Conservation (phyloP, 139 green algal species). For the Pleodorina starrii region DNA sequence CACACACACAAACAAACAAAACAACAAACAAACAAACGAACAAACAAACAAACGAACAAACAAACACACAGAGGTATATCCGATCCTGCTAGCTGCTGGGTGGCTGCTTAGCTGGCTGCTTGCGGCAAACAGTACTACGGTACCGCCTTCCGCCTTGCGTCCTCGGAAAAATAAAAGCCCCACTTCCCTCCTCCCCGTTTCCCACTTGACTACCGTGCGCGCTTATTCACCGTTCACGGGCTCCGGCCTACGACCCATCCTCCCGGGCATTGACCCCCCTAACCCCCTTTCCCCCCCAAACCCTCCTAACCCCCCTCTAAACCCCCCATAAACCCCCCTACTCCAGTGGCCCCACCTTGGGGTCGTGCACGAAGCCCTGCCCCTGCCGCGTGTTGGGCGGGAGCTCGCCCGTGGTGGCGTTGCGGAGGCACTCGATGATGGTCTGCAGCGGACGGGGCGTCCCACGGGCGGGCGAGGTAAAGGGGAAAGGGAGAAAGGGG, state of each 20-base stretch:
- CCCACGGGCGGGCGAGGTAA: neutral
- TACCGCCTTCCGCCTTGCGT: too few species aligned
- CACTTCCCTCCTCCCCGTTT: too few species aligned
- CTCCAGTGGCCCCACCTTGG: conserved; percentile 68
- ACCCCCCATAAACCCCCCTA: too few species aligned
- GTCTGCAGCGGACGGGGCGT: conserved; percentile 79
- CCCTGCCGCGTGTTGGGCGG: conserved; percentile 92
- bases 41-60: neutral
- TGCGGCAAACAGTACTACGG: too few species aligned
- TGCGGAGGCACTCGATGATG: conserved; percentile 98
- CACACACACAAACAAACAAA: neutral
- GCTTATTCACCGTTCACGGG: too few species aligned
- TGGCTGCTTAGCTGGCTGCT: too few species aligned
- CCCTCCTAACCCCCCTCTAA: neutral
- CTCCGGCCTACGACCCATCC: too few species aligned
- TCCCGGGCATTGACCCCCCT: too few species aligned
- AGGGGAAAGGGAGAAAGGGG: neutral
- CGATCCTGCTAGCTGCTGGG: too few species aligned
- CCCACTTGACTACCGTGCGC: too few species aligned
- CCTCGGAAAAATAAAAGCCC: too few species aligned
- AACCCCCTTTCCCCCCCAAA: neutral
- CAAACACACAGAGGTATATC: neutral
- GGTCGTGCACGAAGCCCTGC: conserved; percentile 94
- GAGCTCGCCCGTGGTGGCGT: conserved; percentile 94
- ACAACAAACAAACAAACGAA: neutral